Percentiles rank a stretch among this genome's conserved stretches.
phyloP scores from a whole-genome alignment of 345 rosid genomes.

The Gossypium bickii region DNA sequence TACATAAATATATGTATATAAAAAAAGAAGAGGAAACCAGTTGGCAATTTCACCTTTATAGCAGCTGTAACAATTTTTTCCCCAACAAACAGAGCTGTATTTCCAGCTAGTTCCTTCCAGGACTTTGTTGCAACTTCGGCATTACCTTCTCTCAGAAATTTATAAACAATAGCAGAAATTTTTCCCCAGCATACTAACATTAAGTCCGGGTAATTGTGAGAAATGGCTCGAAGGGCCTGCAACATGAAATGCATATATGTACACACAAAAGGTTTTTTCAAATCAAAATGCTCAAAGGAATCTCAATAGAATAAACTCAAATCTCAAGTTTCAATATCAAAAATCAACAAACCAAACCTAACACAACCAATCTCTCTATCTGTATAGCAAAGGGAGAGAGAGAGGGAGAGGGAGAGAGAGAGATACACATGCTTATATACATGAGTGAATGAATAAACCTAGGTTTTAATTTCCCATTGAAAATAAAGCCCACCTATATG shows the following conservation, averaged over 20 bases:
- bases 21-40: background rate
- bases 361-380: background rate
- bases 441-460: background rate
- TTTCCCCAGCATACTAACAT: slow-evolving; percentile 60
- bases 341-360: background rate
- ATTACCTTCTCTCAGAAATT: slow-evolving; percentile 37
- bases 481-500: background rate
- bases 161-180: slow-evolving; percentile 48
- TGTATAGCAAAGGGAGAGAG: too few species aligned
- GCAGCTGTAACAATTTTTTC: slow-evolving; percentile 74
- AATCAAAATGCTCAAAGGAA: background rate
- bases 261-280: background rate
- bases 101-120: slow-evolving; percentile 51
- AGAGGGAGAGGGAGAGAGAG: too few species aligned
- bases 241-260: slow-evolving; percentile 8
- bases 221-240: slow-evolving; percentile 80
- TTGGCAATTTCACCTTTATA: slow-evolving; percentile 45
- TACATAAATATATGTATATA: too few species aligned
- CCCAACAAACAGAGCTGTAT: slow-evolving; percentile 44
- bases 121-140: slow-evolving; percentile 44
- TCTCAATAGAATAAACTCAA: background rate
- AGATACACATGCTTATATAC: too few species aligned
- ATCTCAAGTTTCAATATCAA: background rate
- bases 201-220: slow-evolving; percentile 71
- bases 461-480: background rate